phyloP scores from a whole-genome alignment of 2,329 filamentous ascomycete species.

The Aspergillus caelatus region DNA sequence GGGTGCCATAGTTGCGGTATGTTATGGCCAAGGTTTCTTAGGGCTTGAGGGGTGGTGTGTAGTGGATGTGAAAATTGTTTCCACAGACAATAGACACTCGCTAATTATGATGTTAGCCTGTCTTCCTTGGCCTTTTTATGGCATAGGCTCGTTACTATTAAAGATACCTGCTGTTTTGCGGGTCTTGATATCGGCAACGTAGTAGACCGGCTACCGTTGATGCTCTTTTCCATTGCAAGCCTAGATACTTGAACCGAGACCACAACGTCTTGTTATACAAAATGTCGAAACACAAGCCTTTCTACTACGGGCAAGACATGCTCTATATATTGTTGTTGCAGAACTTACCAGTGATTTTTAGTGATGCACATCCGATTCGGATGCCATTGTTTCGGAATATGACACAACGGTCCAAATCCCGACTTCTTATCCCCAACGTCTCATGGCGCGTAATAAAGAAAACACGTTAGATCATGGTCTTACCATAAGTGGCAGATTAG shows the following conservation, averaged over 20 bases:
- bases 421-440: not conserved
- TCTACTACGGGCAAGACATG: not conserved
- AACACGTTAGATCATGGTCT: not conserved
- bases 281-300: not conserved
- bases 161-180: too few relatives aligned
- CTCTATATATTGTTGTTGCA: not conserved
- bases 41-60: not conserved
- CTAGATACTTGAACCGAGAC: too few relatives aligned
- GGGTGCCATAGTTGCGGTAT: not conserved
- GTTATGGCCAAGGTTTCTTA: not conserved
- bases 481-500: not conserved
- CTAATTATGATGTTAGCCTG: not conserved
- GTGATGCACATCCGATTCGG: not conserved
- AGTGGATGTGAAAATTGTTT: not conserved
- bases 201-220: too few relatives aligned
- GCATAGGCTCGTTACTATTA: too few relatives aligned
- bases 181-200: too few relatives aligned
- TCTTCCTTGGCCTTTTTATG: too few relatives aligned
- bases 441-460: not conserved
- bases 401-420: not conserved
- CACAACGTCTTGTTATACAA: not conserved
- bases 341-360: not conserved
- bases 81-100: not conserved
- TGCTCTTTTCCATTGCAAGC: fast-evolving
- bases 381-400: not conserved